Evolutionary conservation across 176 grass and related monocot genomes (phyloP).

Genomic region (Lolium perenne): DNA sequence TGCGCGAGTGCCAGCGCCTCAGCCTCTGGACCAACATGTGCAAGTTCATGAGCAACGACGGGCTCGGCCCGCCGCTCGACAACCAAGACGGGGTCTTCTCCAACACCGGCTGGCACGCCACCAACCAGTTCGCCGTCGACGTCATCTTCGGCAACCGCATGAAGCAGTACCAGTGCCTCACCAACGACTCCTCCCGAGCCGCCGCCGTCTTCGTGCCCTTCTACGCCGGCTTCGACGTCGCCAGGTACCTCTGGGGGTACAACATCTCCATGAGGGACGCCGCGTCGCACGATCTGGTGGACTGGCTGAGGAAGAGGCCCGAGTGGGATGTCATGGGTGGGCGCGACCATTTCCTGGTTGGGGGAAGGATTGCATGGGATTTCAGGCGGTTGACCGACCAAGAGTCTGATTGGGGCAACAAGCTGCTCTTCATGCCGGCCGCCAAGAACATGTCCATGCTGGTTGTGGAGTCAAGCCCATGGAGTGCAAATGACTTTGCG

Average conservation of each 20-base stretch:
- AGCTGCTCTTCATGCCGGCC: conserved; percentile 82
- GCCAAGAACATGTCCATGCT: conserved; percentile 98
- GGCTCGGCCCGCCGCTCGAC: conserved; percentile 76
- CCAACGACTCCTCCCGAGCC: conserved; percentile 76
- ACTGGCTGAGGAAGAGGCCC: conserved; percentile 79
- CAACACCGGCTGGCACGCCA: conserved; percentile 85
- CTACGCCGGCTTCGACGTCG: conserved; percentile 90
- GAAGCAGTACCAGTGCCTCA: conserved; percentile 98
- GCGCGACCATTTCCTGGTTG: conserved; percentile 93
- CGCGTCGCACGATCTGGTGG: conserved; percentile 82
- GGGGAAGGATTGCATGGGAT: conserved; percentile 94
- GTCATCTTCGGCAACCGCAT: conserved; percentile 95
- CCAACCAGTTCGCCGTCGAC: conserved; percentile 90
- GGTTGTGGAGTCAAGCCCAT: conserved; percentile 92
- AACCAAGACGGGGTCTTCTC: conserved; percentile 88
- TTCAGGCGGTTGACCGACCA: conserved; percentile 79
- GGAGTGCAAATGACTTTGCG: conserved; percentile 94
- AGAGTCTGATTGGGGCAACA: conserved; percentile 89
- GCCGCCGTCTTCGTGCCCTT: conserved; percentile 96
- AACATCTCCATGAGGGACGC: conserved; percentile 78
- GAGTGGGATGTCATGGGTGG: conserved; percentile 94
- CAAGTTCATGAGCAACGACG: conserved; percentile 90
- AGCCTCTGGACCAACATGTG: conserved; percentile 98
- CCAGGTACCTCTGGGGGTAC: conserved; percentile 90
- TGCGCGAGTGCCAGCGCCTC: conserved; percentile 75